phyloP scores from a whole-genome alignment of 2,329 filamentous ascomycete genomes.

The Claviceps sp. region DNA sequence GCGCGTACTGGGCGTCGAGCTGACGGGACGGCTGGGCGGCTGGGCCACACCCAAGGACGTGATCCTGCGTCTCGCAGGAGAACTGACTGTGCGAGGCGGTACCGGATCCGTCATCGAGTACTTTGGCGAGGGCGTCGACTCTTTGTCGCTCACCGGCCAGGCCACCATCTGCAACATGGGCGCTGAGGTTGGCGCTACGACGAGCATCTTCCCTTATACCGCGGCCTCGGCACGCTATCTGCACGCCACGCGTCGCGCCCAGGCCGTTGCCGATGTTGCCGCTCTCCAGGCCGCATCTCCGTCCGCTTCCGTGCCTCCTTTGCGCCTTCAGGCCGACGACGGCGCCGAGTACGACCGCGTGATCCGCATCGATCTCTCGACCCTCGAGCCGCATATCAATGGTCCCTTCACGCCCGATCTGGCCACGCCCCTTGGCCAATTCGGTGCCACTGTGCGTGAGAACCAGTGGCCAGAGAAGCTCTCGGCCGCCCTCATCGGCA shows the following conservation, averaged over 20 bases:
- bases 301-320: slow-evolving; percentile 48
- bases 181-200: slow-evolving; percentile 85
- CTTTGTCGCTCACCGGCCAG: slow-evolving; percentile 85
- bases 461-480: slow-evolving; percentile 87
- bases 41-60: slow-evolving; percentile 96
- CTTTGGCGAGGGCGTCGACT: slow-evolving; percentile 77
- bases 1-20: slow-evolving; percentile 71
- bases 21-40: slow-evolving; percentile 71
- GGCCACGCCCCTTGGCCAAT: slow-evolving; percentile 80
- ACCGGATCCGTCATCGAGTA: slow-evolving; percentile 95
- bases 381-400: slow-evolving; percentile 90
- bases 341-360: slow-evolving; percentile 81
- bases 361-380: slow-evolving; percentile 79
- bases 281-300: slow-evolving; percentile 45
- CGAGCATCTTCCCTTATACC: slow-evolving; percentile 88
- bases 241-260: slow-evolving; percentile 54
- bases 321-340: slow-evolving; percentile 34
- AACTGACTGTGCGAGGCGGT: slow-evolving; percentile 82
- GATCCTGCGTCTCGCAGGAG: slow-evolving; percentile 78
- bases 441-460: slow-evolving; percentile 69
- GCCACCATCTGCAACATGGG: slow-evolving; percentile 87
- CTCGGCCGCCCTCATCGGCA: slow-evolving; percentile 87
- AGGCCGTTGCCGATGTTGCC: slow-evolving; percentile 55
- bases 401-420: slow-evolving; percentile 94
- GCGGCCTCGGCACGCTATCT: slow-evolving; percentile 75